Conservation (phyloP, 1,284 basidiomycete species). For the Jaminaea rosea region DNA sequence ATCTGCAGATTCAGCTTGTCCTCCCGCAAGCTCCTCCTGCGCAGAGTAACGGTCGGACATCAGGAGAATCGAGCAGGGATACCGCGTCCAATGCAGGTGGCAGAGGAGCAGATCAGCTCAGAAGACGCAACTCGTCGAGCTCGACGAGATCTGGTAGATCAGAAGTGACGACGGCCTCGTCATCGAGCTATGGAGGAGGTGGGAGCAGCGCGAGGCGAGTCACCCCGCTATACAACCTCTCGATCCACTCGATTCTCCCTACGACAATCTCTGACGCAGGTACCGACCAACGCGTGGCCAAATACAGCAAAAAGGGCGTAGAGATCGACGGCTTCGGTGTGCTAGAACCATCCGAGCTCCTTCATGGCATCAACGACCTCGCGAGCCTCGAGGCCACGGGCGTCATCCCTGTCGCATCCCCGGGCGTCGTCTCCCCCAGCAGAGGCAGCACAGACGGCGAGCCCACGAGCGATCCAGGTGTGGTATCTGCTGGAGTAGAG, state of each 20-base stretch:
- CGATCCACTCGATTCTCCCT: slow-evolving; percentile 83
- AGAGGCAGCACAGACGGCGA: no score
- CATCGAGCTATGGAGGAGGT: no score
- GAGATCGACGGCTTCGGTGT: slow-evolving; percentile 48
- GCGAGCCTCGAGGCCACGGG: slow-evolving; percentile 9
- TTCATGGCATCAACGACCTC: slow-evolving; percentile 25
- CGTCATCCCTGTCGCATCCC: neutral
- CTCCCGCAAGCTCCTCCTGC: slow-evolving; percentile 5
- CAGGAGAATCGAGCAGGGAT: slow-evolving; percentile 3
- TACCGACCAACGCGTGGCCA: slow-evolving; percentile 87
- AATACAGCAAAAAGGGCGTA: slow-evolving; percentile 68
- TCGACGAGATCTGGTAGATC: slow-evolving; percentile 13
- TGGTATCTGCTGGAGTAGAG: slow-evolving; percentile 1
- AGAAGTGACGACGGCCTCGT: slow-evolving; percentile 3
- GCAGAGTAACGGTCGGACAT: neutral
- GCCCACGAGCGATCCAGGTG: neutral
- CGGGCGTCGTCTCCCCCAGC: neutral
- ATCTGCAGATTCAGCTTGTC: slow-evolving; percentile 86
- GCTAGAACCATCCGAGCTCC: slow-evolving; percentile 41
- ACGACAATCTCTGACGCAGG: slow-evolving; percentile 84
- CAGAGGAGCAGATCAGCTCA: slow-evolving; percentile 4
- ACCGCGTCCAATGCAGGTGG: neutral
- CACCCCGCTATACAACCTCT: slow-evolving; percentile 85
- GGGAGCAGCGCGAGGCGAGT: slow-evolving; percentile 55
- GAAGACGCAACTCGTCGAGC: slow-evolving; percentile 20